These are phyloP conservation scores for Neonectria magnoliae DNA, from an alignment of 2,329 filamentous ascomycete species.

Conservation along the genomic window DNA sequence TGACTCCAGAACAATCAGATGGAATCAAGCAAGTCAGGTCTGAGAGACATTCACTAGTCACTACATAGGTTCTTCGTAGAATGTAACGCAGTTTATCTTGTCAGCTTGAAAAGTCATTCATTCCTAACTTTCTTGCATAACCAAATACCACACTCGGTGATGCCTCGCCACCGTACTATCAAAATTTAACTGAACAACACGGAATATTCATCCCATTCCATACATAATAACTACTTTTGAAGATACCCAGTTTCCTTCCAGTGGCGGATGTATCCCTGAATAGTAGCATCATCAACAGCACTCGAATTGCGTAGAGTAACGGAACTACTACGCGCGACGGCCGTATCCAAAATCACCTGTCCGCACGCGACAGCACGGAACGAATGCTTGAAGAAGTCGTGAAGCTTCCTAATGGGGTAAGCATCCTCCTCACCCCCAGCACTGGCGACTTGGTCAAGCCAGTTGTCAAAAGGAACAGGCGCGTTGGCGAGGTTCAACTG, in stretches of 20 bases:
- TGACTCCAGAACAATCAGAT: too few relatives aligned
- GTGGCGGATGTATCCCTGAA: conserved; percentile 25
- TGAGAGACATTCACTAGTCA: too few relatives aligned
- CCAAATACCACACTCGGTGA: too few relatives aligned
- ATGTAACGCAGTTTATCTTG: too few relatives aligned
- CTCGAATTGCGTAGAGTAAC: conserved; percentile 13
- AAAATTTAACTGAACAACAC: too few relatives aligned
- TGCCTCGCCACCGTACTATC: too few relatives aligned
- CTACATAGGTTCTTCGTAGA: too few relatives aligned
- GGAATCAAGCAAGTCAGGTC: too few relatives aligned
- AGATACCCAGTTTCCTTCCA: conserved; percentile 29
- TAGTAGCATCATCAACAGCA: conserved; percentile 18
- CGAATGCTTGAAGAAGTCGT: conserved; percentile 28
- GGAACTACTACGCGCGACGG: conserved; percentile 24
- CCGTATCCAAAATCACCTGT: conserved; percentile 28
- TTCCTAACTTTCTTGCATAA: too few relatives aligned
- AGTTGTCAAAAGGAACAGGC: conserved; percentile 22
- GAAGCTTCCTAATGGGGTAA: conserved; percentile 28
- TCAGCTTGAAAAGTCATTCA: too few relatives aligned
- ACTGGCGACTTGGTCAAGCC: conserved; percentile 25
- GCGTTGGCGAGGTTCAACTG: conserved; percentile 22
- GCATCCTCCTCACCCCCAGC: conserved; percentile 16
- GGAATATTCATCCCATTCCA: not conserved
- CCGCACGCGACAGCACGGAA: conserved; percentile 29
- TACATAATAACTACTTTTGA: conserved; percentile 8